Evolutionary conservation across 2,329 filamentous ascomycete species (phyloP), one percentile per base, ranked within the genome.

Genomic region (Didymella segeticola): DNA sequence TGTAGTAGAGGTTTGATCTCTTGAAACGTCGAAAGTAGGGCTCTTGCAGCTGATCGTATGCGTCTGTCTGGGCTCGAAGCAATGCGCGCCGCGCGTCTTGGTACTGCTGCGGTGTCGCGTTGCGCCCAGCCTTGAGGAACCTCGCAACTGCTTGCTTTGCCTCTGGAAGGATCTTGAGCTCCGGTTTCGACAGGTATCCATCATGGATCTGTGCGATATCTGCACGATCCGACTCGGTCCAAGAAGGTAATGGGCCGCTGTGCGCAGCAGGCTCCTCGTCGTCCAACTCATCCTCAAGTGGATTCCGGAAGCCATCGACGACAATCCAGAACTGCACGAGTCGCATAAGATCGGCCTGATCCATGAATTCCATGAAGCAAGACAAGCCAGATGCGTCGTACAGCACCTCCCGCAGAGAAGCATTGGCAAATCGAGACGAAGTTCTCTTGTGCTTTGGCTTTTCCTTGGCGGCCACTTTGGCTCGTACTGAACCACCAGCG

Each of bases 281-380:
- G 17, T 88, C 87, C 29, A 88, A 88, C 66, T 90, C 89, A 60
- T 93, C 90, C 75, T 99, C 95, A 2, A 99, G 79, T 0, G 95
- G 96, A 64, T 96, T 96, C 34, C 96, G 89, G 64, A 98, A 91
- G 0, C 95, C 93, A 76, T 99, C 95, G 5, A 98, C 95, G 3
- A 98, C 95, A 33, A 99, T 87, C 92, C 93, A 99, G 74, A 98
- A 99, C 68, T 99, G 95, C 5, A 99, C 93, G 39, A 97, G 79
- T 12, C 89, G 84, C 88, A 98, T 93, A 22, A 93, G 81, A 14
- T 84, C 83, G 70, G 93, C 89, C 34, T 95, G 87, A 72, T 99
- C 95, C 95, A 99, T 99, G 69, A 92, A 98, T 72, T 99, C 95
- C 95, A 99, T 99, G 77, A 99, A 98, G 72, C 96, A 99, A 2